Evolutionary conservation across 75 land plant species (phyloP).

Genomic region (Pinus albicaulis): DNA sequence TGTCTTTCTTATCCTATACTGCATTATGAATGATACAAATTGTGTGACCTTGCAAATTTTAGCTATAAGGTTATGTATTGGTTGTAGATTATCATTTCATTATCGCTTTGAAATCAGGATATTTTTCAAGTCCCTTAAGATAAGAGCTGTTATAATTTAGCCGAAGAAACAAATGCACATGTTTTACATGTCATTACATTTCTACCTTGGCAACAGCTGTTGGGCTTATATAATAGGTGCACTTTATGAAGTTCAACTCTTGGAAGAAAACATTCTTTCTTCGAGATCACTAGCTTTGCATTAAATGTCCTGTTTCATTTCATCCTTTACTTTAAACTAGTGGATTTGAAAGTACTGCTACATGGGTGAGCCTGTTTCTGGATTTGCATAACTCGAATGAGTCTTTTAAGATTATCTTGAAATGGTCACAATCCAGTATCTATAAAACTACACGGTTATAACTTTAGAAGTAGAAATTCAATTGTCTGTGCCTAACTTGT

Average conservation of each 20-base stretch:
- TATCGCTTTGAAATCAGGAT: background rate
- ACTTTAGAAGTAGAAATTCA: too few relatives aligned
- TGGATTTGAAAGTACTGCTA: background rate
- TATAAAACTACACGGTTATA: too few relatives aligned
- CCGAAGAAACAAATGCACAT: background rate
- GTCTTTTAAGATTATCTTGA: background rate
- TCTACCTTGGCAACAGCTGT: background rate
- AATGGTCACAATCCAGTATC: too few relatives aligned
- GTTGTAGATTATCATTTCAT: too few relatives aligned
- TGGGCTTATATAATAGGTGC: background rate
- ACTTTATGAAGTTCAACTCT: background rate
- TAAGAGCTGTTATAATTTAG: background rate
- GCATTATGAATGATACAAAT: too few relatives aligned
- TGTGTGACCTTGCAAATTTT: too few relatives aligned
- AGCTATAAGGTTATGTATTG: too few relatives aligned
- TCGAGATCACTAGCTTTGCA: background rate
- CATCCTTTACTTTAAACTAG: background rate
- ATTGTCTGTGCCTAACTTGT: too few relatives aligned
- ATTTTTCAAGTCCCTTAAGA: too few relatives aligned
- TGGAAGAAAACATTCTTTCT: too few relatives aligned
- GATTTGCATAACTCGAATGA: background rate
- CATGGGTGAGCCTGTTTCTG: background rate
- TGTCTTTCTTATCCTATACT: too few relatives aligned
- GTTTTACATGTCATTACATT: background rate
- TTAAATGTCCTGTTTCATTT: background rate